Base-by-base conservation (phyloP, 805 yeast genomes). In the Ogataea saltuana region DNA sequence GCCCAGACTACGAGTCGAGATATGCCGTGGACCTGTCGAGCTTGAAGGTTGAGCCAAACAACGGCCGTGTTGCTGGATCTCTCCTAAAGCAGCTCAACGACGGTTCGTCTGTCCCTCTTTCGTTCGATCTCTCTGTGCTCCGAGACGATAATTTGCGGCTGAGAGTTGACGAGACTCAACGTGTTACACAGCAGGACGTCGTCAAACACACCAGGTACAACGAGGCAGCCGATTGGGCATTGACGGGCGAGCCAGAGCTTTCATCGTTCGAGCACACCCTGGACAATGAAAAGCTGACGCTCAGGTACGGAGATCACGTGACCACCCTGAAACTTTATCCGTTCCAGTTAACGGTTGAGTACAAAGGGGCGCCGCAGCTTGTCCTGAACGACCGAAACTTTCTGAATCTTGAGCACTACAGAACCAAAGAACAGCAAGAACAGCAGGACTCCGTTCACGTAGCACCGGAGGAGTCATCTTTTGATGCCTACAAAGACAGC, bases 361-460 rank as follows among this genome's bases (percentile, higher is more conserved):
- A 75, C 41, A 62, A 78, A 2, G 76, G 71, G 4, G 62, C 66
- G 15, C 60, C 64, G 0, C 78, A 79, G 46, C 53, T 88, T 10
- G 65, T 76, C 1, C 57, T 90, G 15, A 93, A 93, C 61, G 89
- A 83, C 39, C 70, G 81, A 31, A 68, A 77, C 25, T 75, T 88
- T 35, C 65, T 93, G 46, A 91, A 91, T 57, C 45, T 84, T n/a
- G 99, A 93, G 61, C 97, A 91, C 56, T 76, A 71, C 60, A 73
- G 97, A 58, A 60, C 71, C 1, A 56, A 61, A 46, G 74, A 69
- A 6, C 63, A 65, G n/a, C 68, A 71, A 22, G 60, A 62, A 4
- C 57, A 60, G 10, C 53, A 63, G 39, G 50, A 57, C 1, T 68
- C 71, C 0, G 60, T 66, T 28, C 71, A 76, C 26, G 49, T 81